These are phyloP conservation scores for Aspergillus tamarii DNA, from an alignment of 2,329 filamentous ascomycete genomes.

Conservation along the genomic window DNA sequence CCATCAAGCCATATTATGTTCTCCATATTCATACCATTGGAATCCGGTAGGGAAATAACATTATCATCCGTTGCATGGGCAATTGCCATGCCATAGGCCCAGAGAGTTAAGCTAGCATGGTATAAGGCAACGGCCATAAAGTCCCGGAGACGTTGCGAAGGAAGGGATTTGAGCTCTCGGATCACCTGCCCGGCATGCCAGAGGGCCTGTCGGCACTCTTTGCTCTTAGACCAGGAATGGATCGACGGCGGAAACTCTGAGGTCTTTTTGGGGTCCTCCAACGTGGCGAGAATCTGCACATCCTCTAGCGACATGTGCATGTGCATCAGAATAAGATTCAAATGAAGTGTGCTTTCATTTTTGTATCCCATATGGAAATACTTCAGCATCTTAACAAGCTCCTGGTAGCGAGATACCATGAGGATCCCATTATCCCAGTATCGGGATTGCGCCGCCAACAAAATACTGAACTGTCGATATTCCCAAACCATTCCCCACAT, in stretches of 20 bases:
- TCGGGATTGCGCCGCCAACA: constrained; percentile 26
- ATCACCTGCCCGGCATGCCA: constrained; percentile 19
- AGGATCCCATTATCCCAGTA: constrained; percentile 33
- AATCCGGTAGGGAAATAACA: background rate
- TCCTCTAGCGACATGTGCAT: constrained; percentile 18
- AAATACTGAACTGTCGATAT: constrained; percentile 31
- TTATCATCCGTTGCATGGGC: background rate
- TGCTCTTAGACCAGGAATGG: background rate
- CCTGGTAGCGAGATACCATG: constrained; percentile 31
- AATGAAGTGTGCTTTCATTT: constrained; percentile 4
- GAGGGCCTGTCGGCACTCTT: constrained; percentile 12
- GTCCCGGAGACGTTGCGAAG: constrained; percentile 8
- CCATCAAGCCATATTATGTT: constrained; percentile 6
- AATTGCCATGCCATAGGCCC: background rate
- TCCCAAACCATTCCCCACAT: constrained; percentile 38
- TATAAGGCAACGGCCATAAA: constrained; percentile 12
- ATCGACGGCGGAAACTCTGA: background rate
- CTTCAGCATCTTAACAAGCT: constrained; percentile 30
- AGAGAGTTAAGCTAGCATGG: background rate
- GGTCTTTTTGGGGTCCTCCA: constrained; percentile 5
- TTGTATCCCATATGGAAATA: constrained; percentile 22
- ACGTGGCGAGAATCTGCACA: constrained; percentile 8
- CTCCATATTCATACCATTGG: background rate
- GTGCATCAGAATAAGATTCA: constrained; percentile 12
- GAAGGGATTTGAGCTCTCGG: constrained; percentile 1